Evolutionary conservation across 2,329 filamentous ascomycete species (phyloP).

Genomic region (Monosporascus sp.): DNA sequence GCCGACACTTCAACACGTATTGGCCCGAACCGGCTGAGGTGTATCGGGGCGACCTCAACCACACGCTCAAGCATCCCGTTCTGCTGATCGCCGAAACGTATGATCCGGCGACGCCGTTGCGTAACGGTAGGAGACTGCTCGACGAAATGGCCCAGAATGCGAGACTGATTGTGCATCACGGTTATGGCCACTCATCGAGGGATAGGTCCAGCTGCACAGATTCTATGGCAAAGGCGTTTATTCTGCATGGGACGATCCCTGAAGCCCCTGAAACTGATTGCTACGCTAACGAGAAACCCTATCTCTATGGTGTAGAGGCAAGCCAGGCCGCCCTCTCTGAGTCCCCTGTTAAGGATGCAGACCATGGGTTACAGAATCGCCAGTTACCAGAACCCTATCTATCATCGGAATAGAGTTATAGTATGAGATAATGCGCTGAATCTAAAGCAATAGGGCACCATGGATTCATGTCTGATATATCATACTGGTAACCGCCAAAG

Average conservation of each 20-base stretch:
- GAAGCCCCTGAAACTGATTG: slow-evolving; percentile 38
- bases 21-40: slow-evolving; percentile 43
- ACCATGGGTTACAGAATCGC: too few species aligned
- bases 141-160: slow-evolving; percentile 43
- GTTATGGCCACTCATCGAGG: slow-evolving; percentile 43
- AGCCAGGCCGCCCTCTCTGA: not conserved
- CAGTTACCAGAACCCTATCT: too few species aligned
- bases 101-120: slow-evolving; percentile 45
- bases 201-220: slow-evolving; percentile 43
- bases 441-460: too few species aligned
- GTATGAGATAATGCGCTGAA: too few species aligned
- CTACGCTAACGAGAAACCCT: slow-evolving; percentile 43
- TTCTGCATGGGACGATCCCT: slow-evolving; percentile 36
- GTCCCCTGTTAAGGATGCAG: too few species aligned
- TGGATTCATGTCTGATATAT: too few species aligned
- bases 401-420: too few species aligned
- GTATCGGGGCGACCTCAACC: slow-evolving; percentile 40
- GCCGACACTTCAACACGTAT: slow-evolving; percentile 38
- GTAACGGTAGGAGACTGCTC: slow-evolving; percentile 40
- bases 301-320: slow-evolving; percentile 31
- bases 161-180: slow-evolving; percentile 43
- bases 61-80: slow-evolving; percentile 37
- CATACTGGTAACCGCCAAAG: too few species aligned
- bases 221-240: slow-evolving; percentile 32
- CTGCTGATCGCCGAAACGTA: slow-evolving; percentile 44